A percentile compares a stretch with the other conserved stretches of the same genome.
Evolutionary conservation across 495 filamentous ascomycete species (phyloP).

Genomic region (Neurospora intermedia): DNA sequence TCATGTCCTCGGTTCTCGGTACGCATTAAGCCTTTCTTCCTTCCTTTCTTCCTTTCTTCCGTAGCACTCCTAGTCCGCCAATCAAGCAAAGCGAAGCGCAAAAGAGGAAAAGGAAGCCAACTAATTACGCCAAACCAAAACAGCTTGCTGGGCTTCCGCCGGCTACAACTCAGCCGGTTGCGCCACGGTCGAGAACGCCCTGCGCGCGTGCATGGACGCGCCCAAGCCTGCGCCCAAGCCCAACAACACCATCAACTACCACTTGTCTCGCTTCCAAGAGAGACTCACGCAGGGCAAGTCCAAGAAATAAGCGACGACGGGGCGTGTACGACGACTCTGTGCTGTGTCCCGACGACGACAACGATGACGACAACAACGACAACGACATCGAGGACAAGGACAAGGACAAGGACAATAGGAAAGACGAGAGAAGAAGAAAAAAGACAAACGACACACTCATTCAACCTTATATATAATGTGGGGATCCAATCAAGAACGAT

Average conservation of each 20-base stretch:
- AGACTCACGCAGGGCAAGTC: constrained; percentile 52
- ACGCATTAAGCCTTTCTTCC: constrained; percentile 25
- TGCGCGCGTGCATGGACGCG: constrained; percentile 90
- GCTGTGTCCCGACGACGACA: neutral
- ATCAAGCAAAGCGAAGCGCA: too few relatives aligned
- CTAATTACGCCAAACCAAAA: neutral
- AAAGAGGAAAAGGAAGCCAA: neutral
- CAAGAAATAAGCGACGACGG: constrained; percentile 49
- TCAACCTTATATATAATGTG: too few relatives aligned
- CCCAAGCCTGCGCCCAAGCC: constrained; percentile 54
- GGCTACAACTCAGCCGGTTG: constrained; percentile 68
- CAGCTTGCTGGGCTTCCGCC: constrained; percentile 91
- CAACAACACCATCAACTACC: constrained; percentile 91
- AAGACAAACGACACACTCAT: too few relatives aligned
- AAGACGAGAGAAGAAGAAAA: too few relatives aligned
- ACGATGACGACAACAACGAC: neutral
- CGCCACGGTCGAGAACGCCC: constrained; percentile 63
- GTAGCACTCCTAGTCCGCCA: too few relatives aligned
- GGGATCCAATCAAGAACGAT: too few relatives aligned
- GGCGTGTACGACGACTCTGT: neutral
- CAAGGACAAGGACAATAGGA: too few relatives aligned
- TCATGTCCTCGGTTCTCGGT: constrained; percentile 91
- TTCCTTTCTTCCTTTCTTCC: too few relatives aligned
- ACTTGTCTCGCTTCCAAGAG: constrained; percentile 75
- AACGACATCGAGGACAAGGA: neutral